These are phyloP conservation scores for Ustilago shanxiensis DNA, from an alignment of 1,284 basidiomycete species.

Conservation along the genomic window DNA sequence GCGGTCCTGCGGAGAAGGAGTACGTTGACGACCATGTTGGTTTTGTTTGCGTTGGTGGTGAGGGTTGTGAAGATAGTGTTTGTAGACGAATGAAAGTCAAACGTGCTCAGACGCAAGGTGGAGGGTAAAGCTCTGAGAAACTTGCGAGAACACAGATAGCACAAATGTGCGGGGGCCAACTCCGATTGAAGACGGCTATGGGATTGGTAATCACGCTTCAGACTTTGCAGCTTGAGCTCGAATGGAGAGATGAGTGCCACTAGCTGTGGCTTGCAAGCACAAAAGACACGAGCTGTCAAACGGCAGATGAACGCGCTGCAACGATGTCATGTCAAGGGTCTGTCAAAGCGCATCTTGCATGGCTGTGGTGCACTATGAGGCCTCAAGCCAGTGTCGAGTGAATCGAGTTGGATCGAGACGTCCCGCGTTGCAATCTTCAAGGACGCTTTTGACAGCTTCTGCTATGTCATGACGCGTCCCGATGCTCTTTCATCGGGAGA, in stretches of 20 bases:
- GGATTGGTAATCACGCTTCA: conserved; percentile 25
- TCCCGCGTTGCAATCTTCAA: background rate
- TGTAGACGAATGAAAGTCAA: no score
- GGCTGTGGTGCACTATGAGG: background rate
- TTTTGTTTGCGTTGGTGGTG: background rate
- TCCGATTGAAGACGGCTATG: no score
- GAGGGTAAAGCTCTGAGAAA: background rate
- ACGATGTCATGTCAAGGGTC: conserved; percentile 19
- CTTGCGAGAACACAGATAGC: background rate
- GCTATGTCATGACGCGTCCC: conserved; percentile 49
- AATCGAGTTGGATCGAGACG: conserved; percentile 11
- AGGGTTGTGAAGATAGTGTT: background rate
- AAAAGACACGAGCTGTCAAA: no score
- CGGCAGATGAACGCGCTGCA: background rate
- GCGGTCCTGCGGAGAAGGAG: conserved; percentile 20
- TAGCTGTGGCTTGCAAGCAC: background rate
- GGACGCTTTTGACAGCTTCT: conserved; percentile 2
- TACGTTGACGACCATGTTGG: conserved; percentile 21
- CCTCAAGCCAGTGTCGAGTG: background rate
- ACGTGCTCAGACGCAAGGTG: background rate
- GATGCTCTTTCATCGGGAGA: conserved; percentile 6
- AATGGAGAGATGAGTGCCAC: background rate
- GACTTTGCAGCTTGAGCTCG: background rate
- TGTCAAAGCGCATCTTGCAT: conserved; percentile 25
- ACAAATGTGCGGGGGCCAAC: no score